A percentile compares a stretch with the other conserved stretches of the same genome.
These are phyloP conservation scores for Ananas comosus DNA, from an alignment of 176 grass and related monocot species.

Conservation along the genomic window DNA sequence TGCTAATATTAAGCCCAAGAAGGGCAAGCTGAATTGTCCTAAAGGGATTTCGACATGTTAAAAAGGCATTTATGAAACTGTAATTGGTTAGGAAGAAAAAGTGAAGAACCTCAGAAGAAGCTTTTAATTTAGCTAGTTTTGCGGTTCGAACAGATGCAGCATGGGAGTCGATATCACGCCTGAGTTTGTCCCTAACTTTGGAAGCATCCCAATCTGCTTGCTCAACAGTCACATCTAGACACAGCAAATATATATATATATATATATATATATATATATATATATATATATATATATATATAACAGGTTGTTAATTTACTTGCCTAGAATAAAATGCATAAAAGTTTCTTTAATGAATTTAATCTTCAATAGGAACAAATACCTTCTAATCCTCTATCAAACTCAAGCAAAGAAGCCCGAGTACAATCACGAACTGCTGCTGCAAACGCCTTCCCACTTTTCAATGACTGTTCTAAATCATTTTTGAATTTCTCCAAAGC, in stretches of 20 bases:
- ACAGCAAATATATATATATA: not conserved
- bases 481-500: conserved; percentile 66
- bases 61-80: not conserved
- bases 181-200: conserved; percentile 55
- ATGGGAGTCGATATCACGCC: conserved; percentile 46
- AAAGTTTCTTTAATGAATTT: not conserved
- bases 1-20: too few species aligned
- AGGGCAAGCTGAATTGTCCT: too few species aligned
- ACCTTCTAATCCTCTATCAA: conserved; percentile 57
- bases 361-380: not conserved
- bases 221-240: conserved; percentile 45
- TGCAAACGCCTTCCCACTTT: conserved; percentile 41
- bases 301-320: not conserved
- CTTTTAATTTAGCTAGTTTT: conserved; percentile 59
- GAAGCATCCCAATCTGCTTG: conserved; percentile 52
- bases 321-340: not conserved
- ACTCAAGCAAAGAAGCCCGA: conserved; percentile 36
- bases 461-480: conserved; percentile 53
- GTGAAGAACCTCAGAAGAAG: conserved; percentile 53
- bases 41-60: too few species aligned
- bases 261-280: too few species aligned
- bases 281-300: not conserved
- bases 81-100: conserved; percentile 5
- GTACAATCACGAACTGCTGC: conserved; percentile 43
- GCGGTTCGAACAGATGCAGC: conserved; percentile 28